Base-by-base conservation (phyloP, 2,329 filamentous ascomycete species). In the Hortaea sp. region DNA sequence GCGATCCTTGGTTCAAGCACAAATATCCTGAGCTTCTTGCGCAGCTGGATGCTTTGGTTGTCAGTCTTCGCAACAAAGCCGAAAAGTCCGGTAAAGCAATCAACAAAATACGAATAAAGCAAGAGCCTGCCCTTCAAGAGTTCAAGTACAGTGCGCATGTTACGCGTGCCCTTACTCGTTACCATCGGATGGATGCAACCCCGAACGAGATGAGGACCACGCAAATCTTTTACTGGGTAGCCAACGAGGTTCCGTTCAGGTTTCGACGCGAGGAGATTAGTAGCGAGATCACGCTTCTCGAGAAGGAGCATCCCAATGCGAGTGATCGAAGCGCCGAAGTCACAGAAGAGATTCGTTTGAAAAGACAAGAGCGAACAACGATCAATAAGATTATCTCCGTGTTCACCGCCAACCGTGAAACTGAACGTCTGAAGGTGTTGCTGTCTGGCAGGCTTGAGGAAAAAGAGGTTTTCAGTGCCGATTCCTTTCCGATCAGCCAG, bases 391-490 rank as follows among this genome's bases (percentile, higher is more conserved):
- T 47, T 5, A 39, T 43, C 7, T 9, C 5, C 28, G 31, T 27
- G 7, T 34, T 43, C 28, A 29, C 27, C 10, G 35, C 31, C 7
- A 13, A 39, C 10, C 40, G 45, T n/a, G 41, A 39, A n/a, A 29
- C 10, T 27, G 45, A 47, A 13, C 28, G 12, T 6, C 35, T 39
- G 11, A 12, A 39, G 35, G 45, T 41, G n/a, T 39, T 47, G 41
- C 20, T 43, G 27, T 39, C 41, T 9, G 45, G 43, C 28, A 20
- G 31, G 7, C 13, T 47, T 29, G 41, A 12, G 28, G 45, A 35
- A 6, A 47, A 47, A 27, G 45, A 47, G 29, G 45, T 35, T 28
- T 47, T 47, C 29, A 28, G 7, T 11, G 28, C 27, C 7, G 30
- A 28, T 13, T 5, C 29, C 9, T 10, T 12, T 9, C 10, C 37